Conservation (phyloP, 1,139 yeast genomes). For the Protomyces pachydermus region DNA sequence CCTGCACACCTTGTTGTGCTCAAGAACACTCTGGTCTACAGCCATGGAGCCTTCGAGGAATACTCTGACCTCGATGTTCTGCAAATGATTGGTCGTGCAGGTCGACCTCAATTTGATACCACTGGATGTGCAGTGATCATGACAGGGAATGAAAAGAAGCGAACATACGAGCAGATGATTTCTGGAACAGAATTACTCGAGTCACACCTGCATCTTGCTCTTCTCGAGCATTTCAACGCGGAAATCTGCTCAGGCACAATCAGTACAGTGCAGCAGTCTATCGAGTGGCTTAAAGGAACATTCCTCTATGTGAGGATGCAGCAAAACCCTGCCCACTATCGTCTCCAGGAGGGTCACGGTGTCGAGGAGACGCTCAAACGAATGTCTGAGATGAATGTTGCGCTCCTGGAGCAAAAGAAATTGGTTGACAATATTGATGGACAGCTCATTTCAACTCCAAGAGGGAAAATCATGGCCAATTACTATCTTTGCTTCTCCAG, state of each 20-base stretch:
- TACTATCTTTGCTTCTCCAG: slow-evolving; percentile 47
- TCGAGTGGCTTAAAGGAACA: slow-evolving; percentile 50
- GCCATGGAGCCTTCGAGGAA: slow-evolving; percentile 47
- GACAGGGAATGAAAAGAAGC: slow-evolving; percentile 44
- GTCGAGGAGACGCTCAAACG: slow-evolving; percentile 28
- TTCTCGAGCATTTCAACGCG: slow-evolving; percentile 46
- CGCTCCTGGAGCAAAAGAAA: slow-evolving; percentile 34
- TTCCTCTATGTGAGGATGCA: slow-evolving; percentile 49
- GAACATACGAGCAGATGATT: slow-evolving; percentile 44
- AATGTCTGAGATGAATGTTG: slow-evolving; percentile 26
- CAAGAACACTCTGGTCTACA: slow-evolving; percentile 56
- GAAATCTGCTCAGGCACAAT: slow-evolving; percentile 50
- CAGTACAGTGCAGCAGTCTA: slow-evolving; percentile 42
- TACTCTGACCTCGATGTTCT: slow-evolving; percentile 54
- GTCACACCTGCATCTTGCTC: slow-evolving; percentile 47
- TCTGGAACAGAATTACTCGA: slow-evolving; percentile 49
- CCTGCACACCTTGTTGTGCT: slow-evolving; percentile 59
- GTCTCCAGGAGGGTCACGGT: slow-evolving; percentile 1
- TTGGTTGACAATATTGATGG: slow-evolving; percentile 36
- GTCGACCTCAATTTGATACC: slow-evolving; percentile 49
- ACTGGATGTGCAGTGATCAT: slow-evolving; percentile 50
- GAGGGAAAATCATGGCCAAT: slow-evolving; percentile 48
- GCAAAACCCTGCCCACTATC: slow-evolving; percentile 40
- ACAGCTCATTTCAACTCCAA: slow-evolving; percentile 39
- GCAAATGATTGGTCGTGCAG: slow-evolving; percentile 47